Evolutionary conservation across 2,329 filamentous ascomycete genomes (phyloP), one percentile per base, ranked within the genome.

Genomic region (Helotiales sp.): DNA sequence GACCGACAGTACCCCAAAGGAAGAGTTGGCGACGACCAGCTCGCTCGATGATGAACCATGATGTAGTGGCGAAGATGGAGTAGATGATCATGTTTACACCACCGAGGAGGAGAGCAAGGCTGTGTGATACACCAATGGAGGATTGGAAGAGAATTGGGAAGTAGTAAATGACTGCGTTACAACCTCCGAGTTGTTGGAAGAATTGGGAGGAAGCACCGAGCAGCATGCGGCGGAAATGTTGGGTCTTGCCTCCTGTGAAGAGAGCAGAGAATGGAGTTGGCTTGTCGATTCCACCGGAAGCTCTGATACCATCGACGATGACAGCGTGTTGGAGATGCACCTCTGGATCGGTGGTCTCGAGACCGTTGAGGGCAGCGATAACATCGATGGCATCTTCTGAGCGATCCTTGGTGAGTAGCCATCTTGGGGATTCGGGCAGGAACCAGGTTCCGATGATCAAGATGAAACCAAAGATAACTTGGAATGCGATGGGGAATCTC

Each of bases 381-480:
- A 99, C 95, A 36, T 96, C 86, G 73, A 98, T 96, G 49, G 93
- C 95, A 72, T 99, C 95, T 72, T 98, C 95, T 69, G 98, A 93
- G 68, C 96, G 90, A 67, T 98, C 95, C 70, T 96, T 96, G 71
- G 96, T 92, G 40, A 98, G 80, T 6, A 99, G 85, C 95, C 95
- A 99, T 77, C 93, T 87, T 30, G 95, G 95, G 17, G 93, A 97
- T 77, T 99, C 95, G 66, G 96, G 95, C 67, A 98, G 96, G 64
- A 97, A 80, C 69, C 96, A 79, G 69, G 91, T 96, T 51, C 93
- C 93, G 47, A 91, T 60, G 8, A 87, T 91, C 29, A 99, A 82
- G 51, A 98, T 79, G 34, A 85, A 81, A 38, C 93, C 95, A 90
- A 98, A 97, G 54, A 96, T 72, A 68, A 93, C 95, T 75, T 98